phyloP scores from a whole-genome alignment of 495 filamentous ascomycete genomes.

The Penicillium salamii region DNA sequence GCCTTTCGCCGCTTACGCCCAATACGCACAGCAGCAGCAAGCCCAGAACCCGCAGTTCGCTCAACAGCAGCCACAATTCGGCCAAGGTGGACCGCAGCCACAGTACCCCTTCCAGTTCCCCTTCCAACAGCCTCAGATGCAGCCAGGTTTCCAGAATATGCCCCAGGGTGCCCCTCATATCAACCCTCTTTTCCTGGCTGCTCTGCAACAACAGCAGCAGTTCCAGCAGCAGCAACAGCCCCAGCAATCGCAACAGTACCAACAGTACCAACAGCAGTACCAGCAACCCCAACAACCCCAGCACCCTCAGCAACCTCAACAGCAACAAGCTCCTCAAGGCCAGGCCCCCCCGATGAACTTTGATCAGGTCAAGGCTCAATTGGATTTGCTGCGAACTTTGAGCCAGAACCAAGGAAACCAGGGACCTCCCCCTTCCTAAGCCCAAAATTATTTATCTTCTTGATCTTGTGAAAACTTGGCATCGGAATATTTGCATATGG shows the following conservation, averaged over 20 bases:
- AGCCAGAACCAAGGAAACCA: conserved; percentile 38
- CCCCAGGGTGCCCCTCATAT: conserved; percentile 55
- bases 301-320: conserved; percentile 38
- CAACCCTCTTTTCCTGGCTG: conserved; percentile 63
- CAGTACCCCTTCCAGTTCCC: conserved; percentile 42
- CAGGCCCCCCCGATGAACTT: conserved; percentile 35
- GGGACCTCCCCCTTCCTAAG: conserved; percentile 35
- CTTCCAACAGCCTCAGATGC: conserved; percentile 30
- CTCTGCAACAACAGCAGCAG: conserved; percentile 43
- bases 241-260: conserved; percentile 28
- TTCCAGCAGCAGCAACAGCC: conserved; percentile 35
- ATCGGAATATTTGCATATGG: conserved; percentile 28
- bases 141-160: conserved; percentile 32
- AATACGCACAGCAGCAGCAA: conserved; percentile 35
- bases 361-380: conserved; percentile 45
- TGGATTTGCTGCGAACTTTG: conserved; percentile 47
- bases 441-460: conserved; percentile 6
- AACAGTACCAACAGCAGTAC: conserved; percentile 27
- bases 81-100: conserved; percentile 5
- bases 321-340: conserved; percentile 1
- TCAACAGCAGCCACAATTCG: conserved; percentile 14
- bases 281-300: conserved; percentile 39
- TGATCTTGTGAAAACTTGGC: conserved; percentile 13
- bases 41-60: conserved; percentile 32
- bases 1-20: conserved; percentile 29